Conservation (phyloP, 768 basidiomycete genomes). For the Boletellus emodensis region DNA sequence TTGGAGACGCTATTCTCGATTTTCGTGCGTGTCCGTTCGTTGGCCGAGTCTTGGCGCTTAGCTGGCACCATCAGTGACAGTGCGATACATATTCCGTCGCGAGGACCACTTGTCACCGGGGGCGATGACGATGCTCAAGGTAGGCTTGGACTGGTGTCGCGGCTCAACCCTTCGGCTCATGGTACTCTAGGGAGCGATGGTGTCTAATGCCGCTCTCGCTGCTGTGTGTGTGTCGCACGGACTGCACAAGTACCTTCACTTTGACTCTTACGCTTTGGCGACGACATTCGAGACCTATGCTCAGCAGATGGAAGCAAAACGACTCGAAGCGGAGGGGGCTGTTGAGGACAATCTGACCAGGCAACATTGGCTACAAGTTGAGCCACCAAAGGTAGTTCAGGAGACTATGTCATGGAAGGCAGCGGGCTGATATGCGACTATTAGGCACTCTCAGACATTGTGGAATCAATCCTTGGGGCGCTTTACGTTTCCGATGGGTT, state of each 20-base stretch:
- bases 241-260: slow-evolving; percentile 57
- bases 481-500: slow-evolving; percentile 75
- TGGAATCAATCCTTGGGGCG: slow-evolving; percentile 78
- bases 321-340: slow-evolving; percentile 47
- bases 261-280: slow-evolving; percentile 51
- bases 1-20: slow-evolving; percentile 84
- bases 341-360: slow-evolving; percentile 50
- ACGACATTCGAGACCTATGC: slow-evolving; percentile 52
- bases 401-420: neutral
- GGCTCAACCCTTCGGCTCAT: neutral
- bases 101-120: slow-evolving; percentile 67
- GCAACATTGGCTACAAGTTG: slow-evolving; percentile 76
- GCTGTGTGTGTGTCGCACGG: slow-evolving; percentile 71
- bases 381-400: slow-evolving; percentile 67
- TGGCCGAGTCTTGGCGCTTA: neutral
- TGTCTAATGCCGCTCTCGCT: slow-evolving; percentile 74
- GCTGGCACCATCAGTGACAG: slow-evolving; percentile 51
- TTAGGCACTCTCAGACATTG: slow-evolving; percentile 72
- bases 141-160: slow-evolving; percentile 16
- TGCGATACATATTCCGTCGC: slow-evolving; percentile 63
- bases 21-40: slow-evolving; percentile 50
- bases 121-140: slow-evolving; percentile 77
- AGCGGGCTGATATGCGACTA: slow-evolving; percentile 1
- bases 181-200: slow-evolving; percentile 69
- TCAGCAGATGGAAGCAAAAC: slow-evolving; percentile 41